Evolutionary conservation across 768 basidiomycete genomes (phyloP).

Genomic region (Lenzites betulinus): DNA sequence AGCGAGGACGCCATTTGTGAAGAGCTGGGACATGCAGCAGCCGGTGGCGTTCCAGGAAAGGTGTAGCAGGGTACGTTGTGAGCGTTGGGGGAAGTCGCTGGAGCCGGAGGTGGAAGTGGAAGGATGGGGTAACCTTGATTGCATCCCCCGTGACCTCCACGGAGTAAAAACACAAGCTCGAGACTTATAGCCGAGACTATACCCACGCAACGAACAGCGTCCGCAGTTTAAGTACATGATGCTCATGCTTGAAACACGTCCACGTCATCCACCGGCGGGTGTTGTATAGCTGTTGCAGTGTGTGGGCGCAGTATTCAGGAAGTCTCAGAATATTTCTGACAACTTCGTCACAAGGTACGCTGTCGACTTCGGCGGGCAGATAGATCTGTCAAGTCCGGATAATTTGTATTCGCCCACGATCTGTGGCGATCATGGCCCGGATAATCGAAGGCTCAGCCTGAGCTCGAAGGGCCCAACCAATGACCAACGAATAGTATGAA

Average conservation of each 20-base stretch:
- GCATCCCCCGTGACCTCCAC: neutral
- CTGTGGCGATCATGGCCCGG: too few relatives aligned
- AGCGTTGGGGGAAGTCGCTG: neutral
- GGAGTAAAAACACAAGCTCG: neutral
- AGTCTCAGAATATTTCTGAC: too few relatives aligned
- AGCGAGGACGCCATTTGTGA: slow-evolving; percentile 17
- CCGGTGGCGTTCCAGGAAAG: neutral
- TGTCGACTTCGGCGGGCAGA: too few relatives aligned
- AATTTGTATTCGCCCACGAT: too few relatives aligned
- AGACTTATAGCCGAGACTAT: neutral
- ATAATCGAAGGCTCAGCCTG: neutral
- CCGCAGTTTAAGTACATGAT: too few relatives aligned
- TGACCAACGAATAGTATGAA: slow-evolving; percentile 3
- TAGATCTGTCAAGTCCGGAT: too few relatives aligned
- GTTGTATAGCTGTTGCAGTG: too few relatives aligned
- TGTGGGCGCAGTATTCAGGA: too few relatives aligned
- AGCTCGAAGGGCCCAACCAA: neutral
- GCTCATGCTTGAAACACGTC: neutral
- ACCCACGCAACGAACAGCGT: neutral
- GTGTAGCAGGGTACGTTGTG: neutral
- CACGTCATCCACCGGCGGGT: neutral
- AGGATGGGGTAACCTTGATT: neutral
- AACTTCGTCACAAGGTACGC: too few relatives aligned
- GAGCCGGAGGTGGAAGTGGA: neutral
- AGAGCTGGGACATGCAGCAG: neutral